Percentiles rank a stretch among this genome's conserved stretches.
Conservation (phyloP, 495 filamentous ascomycete genomes). For the Podospora pseudopauciseta region DNA sequence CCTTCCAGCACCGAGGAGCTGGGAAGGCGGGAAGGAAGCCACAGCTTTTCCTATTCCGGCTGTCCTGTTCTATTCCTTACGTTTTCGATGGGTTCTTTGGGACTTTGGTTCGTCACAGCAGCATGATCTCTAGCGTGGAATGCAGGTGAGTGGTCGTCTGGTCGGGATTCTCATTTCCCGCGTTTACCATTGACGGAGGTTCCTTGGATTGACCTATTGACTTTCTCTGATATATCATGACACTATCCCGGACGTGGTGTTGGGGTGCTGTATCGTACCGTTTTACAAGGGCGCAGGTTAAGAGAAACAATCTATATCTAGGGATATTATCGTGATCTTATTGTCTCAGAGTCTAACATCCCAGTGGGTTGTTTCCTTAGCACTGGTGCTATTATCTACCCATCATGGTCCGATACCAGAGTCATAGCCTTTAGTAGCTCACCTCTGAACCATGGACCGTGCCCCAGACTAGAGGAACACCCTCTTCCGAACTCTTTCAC, state of each 20-base stretch:
- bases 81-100: background rate
- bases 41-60: background rate
- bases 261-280: background rate
- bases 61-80: background rate
- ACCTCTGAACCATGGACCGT: background rate
- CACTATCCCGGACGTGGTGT: background rate
- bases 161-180: background rate
- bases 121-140: background rate
- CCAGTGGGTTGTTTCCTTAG: background rate
- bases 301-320: background rate
- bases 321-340: background rate
- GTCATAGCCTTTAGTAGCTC: background rate
- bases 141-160: background rate
- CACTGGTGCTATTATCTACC: background rate
- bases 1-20: constrained; percentile 14
- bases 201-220: background rate
- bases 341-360: background rate
- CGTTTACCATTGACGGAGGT: background rate
- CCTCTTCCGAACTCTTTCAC: background rate
- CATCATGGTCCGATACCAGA: background rate
- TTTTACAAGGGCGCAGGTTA: background rate
- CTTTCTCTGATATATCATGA: background rate
- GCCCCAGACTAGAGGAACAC: background rate
- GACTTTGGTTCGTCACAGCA: constrained; percentile 2
- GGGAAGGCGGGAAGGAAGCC: constrained; percentile 2